Evolutionary conservation across 208 protist species (phyloP).

Genomic region (Leishmania aethiopica): DNA sequence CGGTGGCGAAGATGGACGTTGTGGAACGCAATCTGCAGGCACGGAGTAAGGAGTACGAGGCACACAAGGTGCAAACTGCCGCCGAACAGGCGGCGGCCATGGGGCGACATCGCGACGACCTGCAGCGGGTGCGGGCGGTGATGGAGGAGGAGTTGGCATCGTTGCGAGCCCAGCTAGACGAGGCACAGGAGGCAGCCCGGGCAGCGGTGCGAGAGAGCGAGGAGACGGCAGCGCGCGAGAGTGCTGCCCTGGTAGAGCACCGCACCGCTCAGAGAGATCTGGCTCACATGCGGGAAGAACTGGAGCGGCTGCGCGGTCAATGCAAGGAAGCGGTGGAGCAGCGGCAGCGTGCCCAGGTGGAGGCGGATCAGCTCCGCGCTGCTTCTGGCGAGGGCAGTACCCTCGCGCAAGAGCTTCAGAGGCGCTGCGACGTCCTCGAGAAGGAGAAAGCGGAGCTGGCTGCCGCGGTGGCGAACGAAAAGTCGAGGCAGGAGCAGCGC

Average conservation of each 20-base stretch:
- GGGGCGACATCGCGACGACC: constrained; percentile 32
- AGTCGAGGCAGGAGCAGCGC: constrained; percentile 33
- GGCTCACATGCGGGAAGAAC: constrained; percentile 25
- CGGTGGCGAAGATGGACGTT: constrained; percentile 10
- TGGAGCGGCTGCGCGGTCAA: constrained; percentile 30
- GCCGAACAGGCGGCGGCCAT: constrained; percentile 26
- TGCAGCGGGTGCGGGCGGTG: constrained; percentile 41
- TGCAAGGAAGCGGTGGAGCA: constrained; percentile 31
- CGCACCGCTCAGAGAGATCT: constrained; percentile 37
- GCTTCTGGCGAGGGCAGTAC: constrained; percentile 31
- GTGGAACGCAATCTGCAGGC: constrained; percentile 20
- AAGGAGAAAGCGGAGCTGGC: constrained; percentile 39
- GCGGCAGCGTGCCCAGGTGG: constrained; percentile 32
- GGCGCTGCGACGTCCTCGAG: constrained; percentile 25
- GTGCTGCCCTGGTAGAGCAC: constrained; percentile 26
- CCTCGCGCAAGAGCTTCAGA: constrained; percentile 25
- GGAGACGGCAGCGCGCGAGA: constrained; percentile 37
- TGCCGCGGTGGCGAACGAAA: constrained; percentile 30
- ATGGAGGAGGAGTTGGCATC: constrained; percentile 53
- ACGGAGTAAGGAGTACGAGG: constrained; percentile 14
- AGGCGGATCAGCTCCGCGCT: constrained; percentile 36
- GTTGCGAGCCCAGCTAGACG: constrained; percentile 40
- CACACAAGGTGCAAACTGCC: constrained; percentile 10
- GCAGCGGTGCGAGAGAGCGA: constrained; percentile 46
- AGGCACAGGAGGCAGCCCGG: constrained; percentile 37